Conservation (phyloP, 2,329 filamentous ascomycete species). For the Thielaviopsis euricoi region DNA sequence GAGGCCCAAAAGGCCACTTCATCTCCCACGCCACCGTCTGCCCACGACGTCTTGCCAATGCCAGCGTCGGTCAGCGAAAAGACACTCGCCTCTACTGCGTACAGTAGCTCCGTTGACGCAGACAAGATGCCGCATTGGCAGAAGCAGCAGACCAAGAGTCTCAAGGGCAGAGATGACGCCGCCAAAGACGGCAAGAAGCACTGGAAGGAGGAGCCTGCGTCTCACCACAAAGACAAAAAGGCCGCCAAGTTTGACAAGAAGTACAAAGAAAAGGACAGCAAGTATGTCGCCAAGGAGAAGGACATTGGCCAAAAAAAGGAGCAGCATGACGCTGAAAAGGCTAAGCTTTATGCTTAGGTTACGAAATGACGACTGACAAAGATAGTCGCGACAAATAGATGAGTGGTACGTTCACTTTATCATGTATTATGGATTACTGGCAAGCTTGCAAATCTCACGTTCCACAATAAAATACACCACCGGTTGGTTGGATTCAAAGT, state of each 20-base stretch:
- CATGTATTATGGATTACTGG: background rate
- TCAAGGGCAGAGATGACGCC: background rate
- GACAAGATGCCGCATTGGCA: background rate
- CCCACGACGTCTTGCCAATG: background rate
- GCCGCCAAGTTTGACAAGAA: background rate
- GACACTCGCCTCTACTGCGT: background rate
- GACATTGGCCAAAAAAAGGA: background rate
- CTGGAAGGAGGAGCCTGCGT: background rate
- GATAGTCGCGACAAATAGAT: background rate
- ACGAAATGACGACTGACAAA: background rate
- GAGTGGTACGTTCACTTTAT: background rate
- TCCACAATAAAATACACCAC: background rate
- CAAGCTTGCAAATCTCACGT: background rate
- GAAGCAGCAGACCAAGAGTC: background rate
- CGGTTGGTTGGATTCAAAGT: no score
- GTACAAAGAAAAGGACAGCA: background rate
- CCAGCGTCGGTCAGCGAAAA: background rate
- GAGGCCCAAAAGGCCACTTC: background rate
- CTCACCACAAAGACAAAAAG: background rate
- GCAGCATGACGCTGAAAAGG: background rate
- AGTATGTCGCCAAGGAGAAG: constrained; percentile 1
- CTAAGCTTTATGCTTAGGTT: background rate
- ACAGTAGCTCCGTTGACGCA: background rate
- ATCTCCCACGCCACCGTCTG: background rate
- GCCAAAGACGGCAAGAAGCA: background rate